Evolutionary conservation across 495 filamentous ascomycete genomes (phyloP).

Genomic region (Recurvomyces mirabilis): DNA sequence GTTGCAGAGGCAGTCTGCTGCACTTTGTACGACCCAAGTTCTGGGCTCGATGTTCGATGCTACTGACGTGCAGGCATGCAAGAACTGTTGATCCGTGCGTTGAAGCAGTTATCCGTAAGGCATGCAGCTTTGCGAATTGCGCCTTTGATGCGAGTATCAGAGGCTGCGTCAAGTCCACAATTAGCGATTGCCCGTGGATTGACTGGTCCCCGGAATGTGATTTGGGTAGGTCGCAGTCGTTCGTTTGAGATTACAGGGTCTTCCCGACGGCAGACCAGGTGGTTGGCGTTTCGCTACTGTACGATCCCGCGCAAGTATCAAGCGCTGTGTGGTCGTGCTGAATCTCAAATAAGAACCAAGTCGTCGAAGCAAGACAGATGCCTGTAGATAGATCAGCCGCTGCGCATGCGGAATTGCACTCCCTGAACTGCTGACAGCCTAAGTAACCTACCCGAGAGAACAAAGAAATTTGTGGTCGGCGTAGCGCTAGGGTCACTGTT

Average conservation of each 20-base stretch:
- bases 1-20: constrained; percentile 15
- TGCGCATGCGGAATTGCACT: not conserved
- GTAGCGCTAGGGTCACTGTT: too few species aligned
- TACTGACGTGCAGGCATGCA: constrained; percentile 5
- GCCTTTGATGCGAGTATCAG: constrained; percentile 15
- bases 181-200: too few species aligned
- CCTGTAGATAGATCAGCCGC: constrained; percentile 10
- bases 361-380: constrained; percentile 2
- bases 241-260: constrained; percentile 23
- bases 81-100: constrained; percentile 19
- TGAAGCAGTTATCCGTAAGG: constrained; percentile 20
- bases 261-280: constrained; percentile 8
- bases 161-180: not conserved
- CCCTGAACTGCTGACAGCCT: not conserved
- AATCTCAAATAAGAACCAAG: too few species aligned
- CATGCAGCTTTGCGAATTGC: constrained; percentile 14
- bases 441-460: not conserved
- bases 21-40: constrained; percentile 20
- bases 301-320: constrained; percentile 11
- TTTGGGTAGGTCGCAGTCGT: constrained; percentile 19
- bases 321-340: constrained; percentile 9
- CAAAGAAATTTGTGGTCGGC: too few species aligned
- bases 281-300: constrained; percentile 19
- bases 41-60: not conserved
- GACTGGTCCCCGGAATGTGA: too few species aligned